Evolutionary conservation across 176 grass and related monocot species (phyloP), one percentile per base, ranked within the genome.

Genomic region (Lolium multiflorum): DNA sequence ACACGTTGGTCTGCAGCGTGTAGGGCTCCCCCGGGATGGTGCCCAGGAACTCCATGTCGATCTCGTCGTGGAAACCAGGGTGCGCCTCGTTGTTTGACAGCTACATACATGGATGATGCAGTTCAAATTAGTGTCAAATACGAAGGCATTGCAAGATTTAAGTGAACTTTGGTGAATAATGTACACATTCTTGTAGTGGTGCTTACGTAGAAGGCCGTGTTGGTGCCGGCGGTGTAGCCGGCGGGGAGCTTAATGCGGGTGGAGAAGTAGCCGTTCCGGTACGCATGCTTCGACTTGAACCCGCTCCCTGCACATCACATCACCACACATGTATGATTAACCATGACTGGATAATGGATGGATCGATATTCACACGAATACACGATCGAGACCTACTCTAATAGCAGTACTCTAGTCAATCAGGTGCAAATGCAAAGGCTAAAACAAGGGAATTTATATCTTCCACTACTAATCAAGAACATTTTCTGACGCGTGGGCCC

Each of bases 31-130:
- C 93, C 0, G 84, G 93, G 70, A 87, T 66, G 16, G 85, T 95
- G 73, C 90, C 93, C 39, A 95, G 88, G 77, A 95, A 90, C 71
- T 95, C 93, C 81, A 95, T 92, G 93, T 95, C 93, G 81, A 93
- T 83, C 93, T 95, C 89, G 78, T 93, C 91, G 79, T 95, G 93
- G 61, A 88, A 86, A 0, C 95, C 95, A 0, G 95, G 95, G 68
- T 97, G 52, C 7, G 82, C 87, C 84, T 97, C 84, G 75, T 82
- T 93, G 87, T 97, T 95, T 0, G 95, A 97, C 39, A 97, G 87
- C 94, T 96, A 41, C 57, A 85, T 11, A 17, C 0, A 47, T 18
- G 5, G 1, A 56, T 6, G 51, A 3, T 16, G 15, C 15, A 4
- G 51, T 55, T 8, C 20, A 11, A 65, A 65, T 5, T 3, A 35